These are phyloP conservation scores for Ensete glaucum DNA, from an alignment of 176 grass and related monocot genomes.

Conservation along the genomic window DNA sequence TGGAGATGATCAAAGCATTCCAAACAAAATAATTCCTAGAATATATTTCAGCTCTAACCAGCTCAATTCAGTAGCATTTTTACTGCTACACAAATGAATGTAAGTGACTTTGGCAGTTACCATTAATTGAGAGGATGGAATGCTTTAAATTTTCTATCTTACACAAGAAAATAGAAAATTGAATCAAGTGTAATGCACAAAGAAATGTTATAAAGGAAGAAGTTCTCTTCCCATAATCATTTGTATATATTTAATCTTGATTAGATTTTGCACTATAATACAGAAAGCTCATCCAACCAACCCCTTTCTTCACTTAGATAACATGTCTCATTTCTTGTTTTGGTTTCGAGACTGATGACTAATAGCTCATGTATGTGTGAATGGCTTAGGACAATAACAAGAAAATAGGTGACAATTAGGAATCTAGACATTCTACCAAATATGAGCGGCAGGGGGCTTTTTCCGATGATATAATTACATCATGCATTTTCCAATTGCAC, in stretches of 20 bases:
- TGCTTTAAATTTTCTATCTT: not conserved
- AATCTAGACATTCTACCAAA: not conserved
- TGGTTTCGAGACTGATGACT: too few species aligned
- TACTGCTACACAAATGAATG: not conserved
- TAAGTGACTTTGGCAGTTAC: not conserved
- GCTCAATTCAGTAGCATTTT: not conserved
- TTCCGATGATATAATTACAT: too few species aligned
- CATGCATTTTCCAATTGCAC: too few species aligned
- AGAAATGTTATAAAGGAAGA: not conserved
- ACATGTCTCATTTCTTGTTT: too few species aligned
- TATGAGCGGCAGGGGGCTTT: too few species aligned
- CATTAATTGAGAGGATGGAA: not conserved
- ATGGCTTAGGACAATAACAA: not conserved
- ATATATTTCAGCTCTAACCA: not conserved
- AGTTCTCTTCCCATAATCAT: too few species aligned
- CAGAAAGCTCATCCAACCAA: too few species aligned
- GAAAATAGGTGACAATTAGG: not conserved
- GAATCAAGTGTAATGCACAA: not conserved
- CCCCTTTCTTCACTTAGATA: too few species aligned
- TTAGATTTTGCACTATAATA: too few species aligned
- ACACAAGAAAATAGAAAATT: not conserved
- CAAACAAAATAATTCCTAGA: not conserved
- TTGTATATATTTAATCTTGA: too few species aligned
- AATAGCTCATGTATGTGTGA: not conserved
- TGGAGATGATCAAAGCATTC: not conserved